Evolutionary conservation across 1,284 basidiomycete species (phyloP).

Genomic region (Melanopsichium pennsylvanicum): DNA sequence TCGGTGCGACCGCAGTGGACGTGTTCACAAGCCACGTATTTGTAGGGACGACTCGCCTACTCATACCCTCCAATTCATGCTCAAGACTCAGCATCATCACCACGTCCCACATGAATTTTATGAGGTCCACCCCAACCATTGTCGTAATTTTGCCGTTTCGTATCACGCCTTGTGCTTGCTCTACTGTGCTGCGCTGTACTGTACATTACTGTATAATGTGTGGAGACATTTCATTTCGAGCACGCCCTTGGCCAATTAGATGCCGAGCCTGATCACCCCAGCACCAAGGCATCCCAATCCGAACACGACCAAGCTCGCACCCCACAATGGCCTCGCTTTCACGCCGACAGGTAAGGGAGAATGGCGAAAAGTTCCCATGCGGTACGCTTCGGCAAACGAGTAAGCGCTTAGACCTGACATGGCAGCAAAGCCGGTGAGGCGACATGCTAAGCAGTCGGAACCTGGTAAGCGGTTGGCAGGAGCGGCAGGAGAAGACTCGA

Average conservation of each 20-base stretch:
- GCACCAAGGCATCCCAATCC: conserved; percentile 45
- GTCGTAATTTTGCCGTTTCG: too few species aligned
- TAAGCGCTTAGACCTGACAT: conserved; percentile 52
- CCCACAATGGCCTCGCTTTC: conserved; percentile 46
- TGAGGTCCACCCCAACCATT: too few species aligned
- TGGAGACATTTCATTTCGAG: conserved; percentile 10
- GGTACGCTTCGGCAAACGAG: conserved; percentile 56
- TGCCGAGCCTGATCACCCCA: conserved; percentile 36
- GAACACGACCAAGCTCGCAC: conserved; percentile 36
- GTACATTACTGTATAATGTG: neutral
- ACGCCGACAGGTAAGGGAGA: conserved; percentile 22
- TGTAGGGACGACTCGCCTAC: too few species aligned
- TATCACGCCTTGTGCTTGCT: too few species aligned
- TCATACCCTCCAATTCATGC: too few species aligned
- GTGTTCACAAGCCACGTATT: too few species aligned
- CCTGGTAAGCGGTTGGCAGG: conserved; percentile 14
- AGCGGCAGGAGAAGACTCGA: conserved; percentile 12
- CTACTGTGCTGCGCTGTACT: too few species aligned
- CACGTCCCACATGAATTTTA: too few species aligned
- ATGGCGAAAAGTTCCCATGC: conserved; percentile 45
- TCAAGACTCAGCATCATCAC: too few species aligned
- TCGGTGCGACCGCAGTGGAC: too few species aligned
- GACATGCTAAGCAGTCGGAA: conserved; percentile 56
- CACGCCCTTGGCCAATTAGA: conserved; percentile 1
- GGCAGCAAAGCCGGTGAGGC: conserved; percentile 58